Evolutionary conservation across 257 asterid genomes (phyloP).

Genomic region (Sherardia arvensis): DNA sequence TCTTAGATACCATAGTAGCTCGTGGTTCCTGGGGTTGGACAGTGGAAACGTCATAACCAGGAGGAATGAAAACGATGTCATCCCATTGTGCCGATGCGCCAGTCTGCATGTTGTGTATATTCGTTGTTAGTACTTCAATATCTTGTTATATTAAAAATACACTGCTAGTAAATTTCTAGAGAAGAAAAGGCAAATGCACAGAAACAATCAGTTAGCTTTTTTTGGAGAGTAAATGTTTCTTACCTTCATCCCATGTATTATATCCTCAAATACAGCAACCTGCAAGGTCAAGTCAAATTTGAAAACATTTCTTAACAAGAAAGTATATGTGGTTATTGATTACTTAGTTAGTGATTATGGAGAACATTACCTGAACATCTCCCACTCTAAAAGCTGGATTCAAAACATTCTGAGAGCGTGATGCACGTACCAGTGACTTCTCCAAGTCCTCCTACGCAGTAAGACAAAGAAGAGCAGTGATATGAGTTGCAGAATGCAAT

Average conservation of each 20-base stretch:
- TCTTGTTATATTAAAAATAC: background rate
- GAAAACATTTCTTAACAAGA: background rate
- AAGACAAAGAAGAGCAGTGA: background rate
- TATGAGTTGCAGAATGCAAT: background rate
- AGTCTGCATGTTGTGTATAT: conserved; percentile 40
- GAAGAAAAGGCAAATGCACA: background rate
- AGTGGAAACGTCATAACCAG: conserved; percentile 74
- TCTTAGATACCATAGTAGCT: background rate
- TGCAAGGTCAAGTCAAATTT: conserved; percentile 16
- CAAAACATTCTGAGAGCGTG: conserved; percentile 46
- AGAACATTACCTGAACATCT: conserved; percentile 50
- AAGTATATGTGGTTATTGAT: background rate
- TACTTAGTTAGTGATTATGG: background rate
- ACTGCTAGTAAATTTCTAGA: background rate
- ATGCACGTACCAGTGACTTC: conserved; percentile 61
- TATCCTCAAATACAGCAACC: conserved; percentile 89
- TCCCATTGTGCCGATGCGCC: conserved; percentile 52
- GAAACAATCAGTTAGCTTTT: background rate
- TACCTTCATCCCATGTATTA: conserved; percentile 85
- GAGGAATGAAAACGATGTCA: conserved; percentile 85
- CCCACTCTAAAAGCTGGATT: conserved; percentile 65
- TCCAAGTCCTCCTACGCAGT: conserved; percentile 73
- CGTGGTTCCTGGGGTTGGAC: conserved; percentile 19
- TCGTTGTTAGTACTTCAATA: background rate
- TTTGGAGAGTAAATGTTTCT: conserved; percentile 12